These are phyloP conservation scores for Umbelopsis isabellina DNA, from an alignment of 192 early-diverging fungal species.

Conservation along the genomic window DNA sequence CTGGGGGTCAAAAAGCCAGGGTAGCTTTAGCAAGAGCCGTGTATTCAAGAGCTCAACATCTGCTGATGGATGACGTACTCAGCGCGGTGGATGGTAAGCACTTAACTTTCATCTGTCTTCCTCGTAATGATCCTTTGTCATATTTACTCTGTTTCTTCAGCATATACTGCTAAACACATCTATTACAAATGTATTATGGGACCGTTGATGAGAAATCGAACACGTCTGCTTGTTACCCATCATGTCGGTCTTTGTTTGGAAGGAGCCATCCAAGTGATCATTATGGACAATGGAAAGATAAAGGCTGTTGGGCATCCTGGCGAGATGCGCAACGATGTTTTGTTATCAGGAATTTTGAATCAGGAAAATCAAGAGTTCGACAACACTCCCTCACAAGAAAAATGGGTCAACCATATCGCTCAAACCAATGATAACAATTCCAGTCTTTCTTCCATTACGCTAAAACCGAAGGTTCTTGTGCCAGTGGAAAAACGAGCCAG, in stretches of 20 bases:
- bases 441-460: not conserved
- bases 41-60: slow-evolving; percentile 56
- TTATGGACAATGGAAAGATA: slow-evolving; percentile 56
- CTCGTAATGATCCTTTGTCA: slow-evolving; percentile 45
- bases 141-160: slow-evolving; percentile 81
- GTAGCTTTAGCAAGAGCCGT: slow-evolving; percentile 78
- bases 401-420: not conserved
- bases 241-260: slow-evolving; percentile 64
- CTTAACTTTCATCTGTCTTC: slow-evolving; percentile 52
- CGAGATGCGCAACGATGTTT: slow-evolving; percentile 36
- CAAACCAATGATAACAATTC: not conserved
- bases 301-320: slow-evolving; percentile 30
- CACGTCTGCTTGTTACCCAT: slow-evolving; percentile 86
- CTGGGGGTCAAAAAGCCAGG: slow-evolving; percentile 79
- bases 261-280: slow-evolving; percentile 53
- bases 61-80: slow-evolving; percentile 60
- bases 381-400: slow-evolving; percentile 30
- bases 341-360: slow-evolving; percentile 39
- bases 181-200: slow-evolving; percentile 69
- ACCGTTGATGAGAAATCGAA: slow-evolving; percentile 69
- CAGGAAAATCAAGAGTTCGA: slow-evolving; percentile 20
- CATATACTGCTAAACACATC: slow-evolving; percentile 87
- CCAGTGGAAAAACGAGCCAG: slow-evolving; percentile 77
- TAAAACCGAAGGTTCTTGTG: slow-evolving; percentile 58
- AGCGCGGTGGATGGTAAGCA: not conserved